These are phyloP conservation scores for Uncinocarpus reesii DNA, from an alignment of 2,329 filamentous ascomycete genomes.

Conservation along the genomic window DNA sequence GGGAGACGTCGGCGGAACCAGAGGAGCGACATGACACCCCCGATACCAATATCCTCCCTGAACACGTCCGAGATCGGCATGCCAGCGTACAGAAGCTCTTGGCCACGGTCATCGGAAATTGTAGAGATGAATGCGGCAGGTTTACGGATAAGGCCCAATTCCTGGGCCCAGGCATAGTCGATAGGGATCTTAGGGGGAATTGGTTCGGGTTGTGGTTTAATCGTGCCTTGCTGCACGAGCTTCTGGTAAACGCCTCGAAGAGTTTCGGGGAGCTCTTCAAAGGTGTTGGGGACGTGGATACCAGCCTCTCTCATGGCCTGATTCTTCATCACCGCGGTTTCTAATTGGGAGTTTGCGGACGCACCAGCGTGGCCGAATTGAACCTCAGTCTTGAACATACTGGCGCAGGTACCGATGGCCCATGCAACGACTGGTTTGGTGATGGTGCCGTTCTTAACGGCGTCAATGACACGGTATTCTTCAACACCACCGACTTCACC, in stretches of 20 bases:
- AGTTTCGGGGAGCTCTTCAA: slow-evolving; percentile 78
- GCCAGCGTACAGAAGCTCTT: slow-evolving; percentile 95
- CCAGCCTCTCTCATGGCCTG: slow-evolving; percentile 90
- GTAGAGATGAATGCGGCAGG: slow-evolving; percentile 99
- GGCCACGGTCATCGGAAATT: slow-evolving; percentile 98
- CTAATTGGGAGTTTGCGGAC: slow-evolving; percentile 97
- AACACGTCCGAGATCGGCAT: slow-evolving; percentile 99
- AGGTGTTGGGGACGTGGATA: slow-evolving; percentile 88
- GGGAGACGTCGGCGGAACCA: slow-evolving; percentile 99
- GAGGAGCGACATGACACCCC: slow-evolving; percentile 98
- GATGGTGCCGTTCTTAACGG: slow-evolving; percentile 85
- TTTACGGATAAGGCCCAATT: slow-evolving; percentile 98
- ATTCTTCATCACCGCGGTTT: slow-evolving; percentile 96
- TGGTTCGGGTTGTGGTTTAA: slow-evolving; percentile 79
- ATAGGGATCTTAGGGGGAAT: slow-evolving; percentile 97
- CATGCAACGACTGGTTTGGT: slow-evolving; percentile 98
- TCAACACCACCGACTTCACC: slow-evolving; percentile 99
- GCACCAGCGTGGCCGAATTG: slow-evolving; percentile 98
- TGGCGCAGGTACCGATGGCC: slow-evolving; percentile 98
- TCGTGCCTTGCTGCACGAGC: slow-evolving; percentile 72
- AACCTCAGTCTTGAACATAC: slow-evolving; percentile 99
- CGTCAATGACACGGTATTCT: slow-evolving; percentile 98
- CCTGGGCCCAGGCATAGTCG: slow-evolving; percentile 99
- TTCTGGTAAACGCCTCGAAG: slow-evolving; percentile 78
- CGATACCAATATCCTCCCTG: slow-evolving; percentile 96